These are phyloP conservation scores for Colletotrichum paranaense DNA, from an alignment of 2,329 filamentous ascomycete species.

Conservation along the genomic window DNA sequence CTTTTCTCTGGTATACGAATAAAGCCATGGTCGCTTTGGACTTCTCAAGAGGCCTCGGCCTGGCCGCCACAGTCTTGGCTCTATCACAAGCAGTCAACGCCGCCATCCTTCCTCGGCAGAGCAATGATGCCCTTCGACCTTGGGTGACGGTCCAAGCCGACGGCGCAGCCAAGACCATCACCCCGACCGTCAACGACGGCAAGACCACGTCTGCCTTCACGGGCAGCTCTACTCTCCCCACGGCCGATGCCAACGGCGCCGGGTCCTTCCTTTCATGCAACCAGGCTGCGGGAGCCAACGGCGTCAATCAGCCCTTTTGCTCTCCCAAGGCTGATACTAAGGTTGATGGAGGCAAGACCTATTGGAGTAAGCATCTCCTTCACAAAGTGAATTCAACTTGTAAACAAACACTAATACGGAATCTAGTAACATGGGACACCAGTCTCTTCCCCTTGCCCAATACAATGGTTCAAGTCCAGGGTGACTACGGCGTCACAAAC, in stretches of 20 bases:
- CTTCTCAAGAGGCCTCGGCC: constrained; percentile 9
- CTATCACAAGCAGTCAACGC: constrained; percentile 16
- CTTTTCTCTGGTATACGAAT: background rate
- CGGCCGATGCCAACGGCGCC: constrained; percentile 27
- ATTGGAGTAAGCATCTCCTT: constrained; percentile 28
- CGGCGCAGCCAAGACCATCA: constrained; percentile 29
- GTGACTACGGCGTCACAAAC: constrained; percentile 27
- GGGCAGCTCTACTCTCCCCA: constrained; percentile 22
- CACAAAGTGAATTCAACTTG: background rate
- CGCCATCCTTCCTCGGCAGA: constrained; percentile 23
- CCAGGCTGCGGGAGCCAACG: constrained; percentile 26
- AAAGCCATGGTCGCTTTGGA: constrained; percentile 9
- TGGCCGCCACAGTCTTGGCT: background rate
- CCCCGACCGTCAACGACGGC: constrained; percentile 34
- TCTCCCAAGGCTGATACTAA: constrained; percentile 24
- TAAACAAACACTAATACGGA: constrained; percentile 1
- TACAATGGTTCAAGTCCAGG: constrained; percentile 32
- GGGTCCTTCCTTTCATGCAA: constrained; percentile 35
- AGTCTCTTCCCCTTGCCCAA: constrained; percentile 29
- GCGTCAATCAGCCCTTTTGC: constrained; percentile 33
- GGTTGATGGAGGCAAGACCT: constrained; percentile 30
- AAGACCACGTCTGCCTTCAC: constrained; percentile 31
- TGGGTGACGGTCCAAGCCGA: constrained; percentile 36
- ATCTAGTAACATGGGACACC: constrained; percentile 36
- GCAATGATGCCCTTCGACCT: constrained; percentile 28